Evolutionary conservation across 2,329 filamentous ascomycete genomes (phyloP).

Genomic region (Neophaeococcomyces aloes): DNA sequence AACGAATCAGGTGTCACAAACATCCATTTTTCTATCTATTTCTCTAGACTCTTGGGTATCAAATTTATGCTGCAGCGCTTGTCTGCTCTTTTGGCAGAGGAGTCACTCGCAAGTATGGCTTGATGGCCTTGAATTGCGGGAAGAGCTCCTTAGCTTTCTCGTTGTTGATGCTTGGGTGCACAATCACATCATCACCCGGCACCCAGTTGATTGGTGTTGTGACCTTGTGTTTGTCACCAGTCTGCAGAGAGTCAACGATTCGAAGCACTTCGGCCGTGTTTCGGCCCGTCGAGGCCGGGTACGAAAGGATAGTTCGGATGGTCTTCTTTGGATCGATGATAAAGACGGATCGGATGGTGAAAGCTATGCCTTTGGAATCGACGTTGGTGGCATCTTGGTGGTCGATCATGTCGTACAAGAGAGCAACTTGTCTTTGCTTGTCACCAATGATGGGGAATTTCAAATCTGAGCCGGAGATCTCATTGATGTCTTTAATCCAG

Average conservation of each 20-base stretch:
- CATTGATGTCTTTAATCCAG: slow-evolving; percentile 46
- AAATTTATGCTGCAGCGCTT: slow-evolving; percentile 28
- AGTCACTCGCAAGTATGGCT: slow-evolving; percentile 52
- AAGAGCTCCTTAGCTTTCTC: slow-evolving; percentile 50
- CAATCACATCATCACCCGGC: slow-evolving; percentile 49
- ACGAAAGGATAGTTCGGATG: slow-evolving; percentile 52
- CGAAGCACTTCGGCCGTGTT: slow-evolving; percentile 49
- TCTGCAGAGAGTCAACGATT: slow-evolving; percentile 49
- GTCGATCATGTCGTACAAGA: slow-evolving; percentile 33
- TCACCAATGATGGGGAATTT: slow-evolving; percentile 37
- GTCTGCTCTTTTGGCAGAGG: slow-evolving; percentile 50
- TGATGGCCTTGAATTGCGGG: slow-evolving; percentile 51
- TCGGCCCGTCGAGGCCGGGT: slow-evolving; percentile 51
- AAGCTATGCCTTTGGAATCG: slow-evolving; percentile 41
- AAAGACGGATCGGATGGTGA: slow-evolving; percentile 56
- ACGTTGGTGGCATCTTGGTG: slow-evolving; percentile 34
- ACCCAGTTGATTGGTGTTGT: slow-evolving; percentile 55
- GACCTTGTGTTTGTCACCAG: slow-evolving; percentile 49
- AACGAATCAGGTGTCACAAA: slow-evolving; percentile 1
- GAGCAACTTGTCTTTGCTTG: slow-evolving; percentile 33
- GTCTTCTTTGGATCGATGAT: slow-evolving; percentile 56
- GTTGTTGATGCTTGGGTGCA: slow-evolving; percentile 48
- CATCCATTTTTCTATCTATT: slow-evolving; percentile 1
- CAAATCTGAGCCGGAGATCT: slow-evolving; percentile 28
- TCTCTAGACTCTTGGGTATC: background rate